Percentiles rank a stretch among this genome's conserved stretches.
Evolutionary conservation across 495 filamentous ascomycete species (phyloP).

Genomic region (Penicillium simplicissimum): DNA sequence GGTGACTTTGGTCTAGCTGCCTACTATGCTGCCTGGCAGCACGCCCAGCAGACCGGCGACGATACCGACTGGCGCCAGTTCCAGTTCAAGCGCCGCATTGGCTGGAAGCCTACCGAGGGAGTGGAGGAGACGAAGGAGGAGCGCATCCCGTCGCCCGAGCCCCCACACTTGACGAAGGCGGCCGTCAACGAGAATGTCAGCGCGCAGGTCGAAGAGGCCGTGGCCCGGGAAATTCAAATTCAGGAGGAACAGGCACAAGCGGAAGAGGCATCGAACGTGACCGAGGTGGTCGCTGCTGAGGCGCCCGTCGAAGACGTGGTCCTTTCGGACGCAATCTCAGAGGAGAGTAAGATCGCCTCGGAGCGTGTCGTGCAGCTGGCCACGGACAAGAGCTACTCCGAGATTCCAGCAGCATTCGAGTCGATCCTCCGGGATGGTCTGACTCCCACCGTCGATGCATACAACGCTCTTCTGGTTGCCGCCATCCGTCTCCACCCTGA

Average conservation of each 20-base stretch:
- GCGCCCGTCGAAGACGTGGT: constrained; percentile 34
- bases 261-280: constrained; percentile 40
- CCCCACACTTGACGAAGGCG: constrained; percentile 59
- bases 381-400: constrained; percentile 65
- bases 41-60: constrained; percentile 66
- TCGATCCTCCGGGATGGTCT: constrained; percentile 76
- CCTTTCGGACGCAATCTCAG: constrained; percentile 29
- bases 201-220: constrained; percentile 63
- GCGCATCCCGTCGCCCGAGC: constrained; percentile 24
- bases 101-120: constrained; percentile 71
- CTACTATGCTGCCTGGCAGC: constrained; percentile 87
- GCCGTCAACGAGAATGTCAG: constrained; percentile 54
- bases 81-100: constrained; percentile 81
- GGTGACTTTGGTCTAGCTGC: constrained; percentile 69
- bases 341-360: constrained; percentile 68
- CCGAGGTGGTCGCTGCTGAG: constrained; percentile 36
- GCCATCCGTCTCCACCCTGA: constrained; percentile 70
- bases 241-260: constrained; percentile 49
- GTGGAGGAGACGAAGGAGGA: constrained; percentile 48
- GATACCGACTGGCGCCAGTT: constrained; percentile 88
- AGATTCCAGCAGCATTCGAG: constrained; percentile 89
- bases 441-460: constrained; percentile 76
- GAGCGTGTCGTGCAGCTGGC: constrained; percentile 73
- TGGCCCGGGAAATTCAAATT: constrained; percentile 61
- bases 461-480: constrained; percentile 85